Evolutionary conservation across 108 stramenopile genomes (phyloP).

Genomic region (Fistulifera pelliculosa): DNA sequence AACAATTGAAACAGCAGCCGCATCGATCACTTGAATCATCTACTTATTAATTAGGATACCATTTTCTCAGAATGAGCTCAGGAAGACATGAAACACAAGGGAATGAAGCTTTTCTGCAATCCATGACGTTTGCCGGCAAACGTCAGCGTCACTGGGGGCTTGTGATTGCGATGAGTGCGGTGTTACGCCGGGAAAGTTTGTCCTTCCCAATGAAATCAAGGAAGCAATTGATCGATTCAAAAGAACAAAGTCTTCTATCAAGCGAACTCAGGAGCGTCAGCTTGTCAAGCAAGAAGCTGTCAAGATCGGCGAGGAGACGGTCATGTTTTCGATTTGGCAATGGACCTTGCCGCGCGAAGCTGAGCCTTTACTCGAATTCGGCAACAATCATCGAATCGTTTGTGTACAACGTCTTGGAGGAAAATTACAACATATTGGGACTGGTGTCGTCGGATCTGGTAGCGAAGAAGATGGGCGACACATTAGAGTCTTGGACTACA

Average conservation of each 20-base stretch:
- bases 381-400: slow-evolving; percentile 1
- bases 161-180: slow-evolving; percentile 3
- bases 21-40: no score
- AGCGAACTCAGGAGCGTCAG: background rate
- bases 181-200: background rate
- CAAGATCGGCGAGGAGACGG: background rate
- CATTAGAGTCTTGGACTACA: background rate
- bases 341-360: background rate
- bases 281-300: background rate
- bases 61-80: no score
- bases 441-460: background rate
- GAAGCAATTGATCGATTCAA: slow-evolving; percentile 1
- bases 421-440: background rate
- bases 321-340: slow-evolving; percentile 1
- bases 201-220: background rate
- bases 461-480: background rate
- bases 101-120: background rate
- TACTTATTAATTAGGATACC: no score
- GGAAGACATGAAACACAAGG: no score
- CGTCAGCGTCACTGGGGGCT: background rate
- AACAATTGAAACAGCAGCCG: no score
- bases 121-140: slow-evolving; percentile 3
- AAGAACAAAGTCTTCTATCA: background rate
- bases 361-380: slow-evolving; percentile 1
- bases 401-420: background rate